A percentile compares a stretch with the other conserved stretches of the same genome.
phyloP scores from a whole-genome alignment of 768 basidiomycete species.

The Xerocomellus chrysenteron region DNA sequence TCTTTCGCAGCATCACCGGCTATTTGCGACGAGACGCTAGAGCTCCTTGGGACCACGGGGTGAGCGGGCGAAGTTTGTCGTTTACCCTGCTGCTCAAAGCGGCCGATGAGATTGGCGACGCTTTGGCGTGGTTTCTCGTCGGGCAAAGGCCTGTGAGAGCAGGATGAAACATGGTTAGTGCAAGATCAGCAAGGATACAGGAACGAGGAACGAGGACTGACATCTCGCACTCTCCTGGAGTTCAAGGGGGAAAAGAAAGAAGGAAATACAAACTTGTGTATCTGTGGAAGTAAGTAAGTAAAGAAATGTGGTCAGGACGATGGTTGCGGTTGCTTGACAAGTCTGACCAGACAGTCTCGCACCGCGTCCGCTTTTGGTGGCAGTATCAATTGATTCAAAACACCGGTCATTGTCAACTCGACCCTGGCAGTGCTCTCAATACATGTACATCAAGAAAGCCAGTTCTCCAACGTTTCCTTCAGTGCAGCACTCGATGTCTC shows the following conservation, averaged over 20 bases:
- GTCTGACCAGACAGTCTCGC: neutral
- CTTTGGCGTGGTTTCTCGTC: conserved; percentile 86
- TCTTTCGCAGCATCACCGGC: conserved; percentile 65
- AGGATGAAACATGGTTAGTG: conserved; percentile 9
- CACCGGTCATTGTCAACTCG: neutral
- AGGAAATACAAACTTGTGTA: conserved; percentile 13
- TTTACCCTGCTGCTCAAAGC: conserved; percentile 82
- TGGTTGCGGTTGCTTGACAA: conserved; percentile 29
- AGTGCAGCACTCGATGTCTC: conserved; percentile 21
- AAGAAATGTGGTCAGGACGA: conserved; percentile 20
- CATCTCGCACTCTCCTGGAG: conserved; percentile 26
- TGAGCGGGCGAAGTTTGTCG: conserved; percentile 45
- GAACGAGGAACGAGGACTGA: conserved; percentile 20
- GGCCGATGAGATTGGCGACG: conserved; percentile 88
- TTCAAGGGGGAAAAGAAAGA: conserved; percentile 9
- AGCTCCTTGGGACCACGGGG: conserved; percentile 51
- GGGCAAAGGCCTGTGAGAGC: conserved; percentile 67
- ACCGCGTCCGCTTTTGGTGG: conserved; percentile 17
- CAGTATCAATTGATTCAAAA: neutral
- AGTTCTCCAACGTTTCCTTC: conserved; percentile 20
- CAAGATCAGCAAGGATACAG: conserved; percentile 3
- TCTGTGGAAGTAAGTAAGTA: conserved; percentile 7
- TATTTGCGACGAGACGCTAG: conserved; percentile 65
- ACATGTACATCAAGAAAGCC: conserved; percentile 14
- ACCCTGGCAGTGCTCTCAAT: conserved; percentile 11